phyloP scores from a whole-genome alignment of 2,329 filamentous ascomycete genomes.

The Fusarium sp. region DNA sequence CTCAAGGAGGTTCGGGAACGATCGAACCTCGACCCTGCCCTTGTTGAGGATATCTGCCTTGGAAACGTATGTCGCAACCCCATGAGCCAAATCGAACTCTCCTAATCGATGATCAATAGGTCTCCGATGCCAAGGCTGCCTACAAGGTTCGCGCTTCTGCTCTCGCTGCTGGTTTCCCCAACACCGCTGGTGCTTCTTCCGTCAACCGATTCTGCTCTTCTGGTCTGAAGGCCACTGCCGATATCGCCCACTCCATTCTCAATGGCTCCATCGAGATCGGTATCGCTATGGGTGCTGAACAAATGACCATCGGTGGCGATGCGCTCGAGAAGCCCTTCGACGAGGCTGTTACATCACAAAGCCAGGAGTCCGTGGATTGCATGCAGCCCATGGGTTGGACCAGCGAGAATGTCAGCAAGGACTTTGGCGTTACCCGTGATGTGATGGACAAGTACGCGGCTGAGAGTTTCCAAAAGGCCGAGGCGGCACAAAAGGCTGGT shows the following conservation, averaged over 20 bases:
- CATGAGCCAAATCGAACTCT: background rate
- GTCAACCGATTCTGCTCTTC: slow-evolving; percentile 98
- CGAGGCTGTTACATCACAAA: slow-evolving; percentile 74
- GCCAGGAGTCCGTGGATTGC: slow-evolving; percentile 84
- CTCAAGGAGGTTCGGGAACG: slow-evolving; percentile 79
- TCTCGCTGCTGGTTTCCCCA: slow-evolving; percentile 92
- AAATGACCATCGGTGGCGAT: slow-evolving; percentile 82
- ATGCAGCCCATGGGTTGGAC: slow-evolving; percentile 98
- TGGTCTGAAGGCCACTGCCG: slow-evolving; percentile 92
- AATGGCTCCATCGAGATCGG: slow-evolving; percentile 86
- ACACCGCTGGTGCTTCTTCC: slow-evolving; percentile 82
- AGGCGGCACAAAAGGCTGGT: slow-evolving; percentile 88
- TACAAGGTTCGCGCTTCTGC: slow-evolving; percentile 91
- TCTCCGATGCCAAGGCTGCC: slow-evolving; percentile 84
- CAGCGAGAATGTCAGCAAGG: slow-evolving; percentile 91
- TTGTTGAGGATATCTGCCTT: slow-evolving; percentile 90
- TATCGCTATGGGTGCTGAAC: slow-evolving; percentile 87
- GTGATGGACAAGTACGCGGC: slow-evolving; percentile 86
- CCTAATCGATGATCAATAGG: slow-evolving; percentile 56
- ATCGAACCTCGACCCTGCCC: slow-evolving; percentile 79
- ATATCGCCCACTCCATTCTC: slow-evolving; percentile 89
- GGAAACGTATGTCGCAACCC: slow-evolving; percentile 74
- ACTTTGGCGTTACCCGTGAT: slow-evolving; percentile 86
- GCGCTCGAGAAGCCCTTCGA: slow-evolving; percentile 78
- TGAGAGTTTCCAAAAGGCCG: slow-evolving; percentile 87